These are phyloP conservation scores for Beta macrorhiza DNA, from an alignment of 179 eudicot genomes.

Conservation along the genomic window DNA sequence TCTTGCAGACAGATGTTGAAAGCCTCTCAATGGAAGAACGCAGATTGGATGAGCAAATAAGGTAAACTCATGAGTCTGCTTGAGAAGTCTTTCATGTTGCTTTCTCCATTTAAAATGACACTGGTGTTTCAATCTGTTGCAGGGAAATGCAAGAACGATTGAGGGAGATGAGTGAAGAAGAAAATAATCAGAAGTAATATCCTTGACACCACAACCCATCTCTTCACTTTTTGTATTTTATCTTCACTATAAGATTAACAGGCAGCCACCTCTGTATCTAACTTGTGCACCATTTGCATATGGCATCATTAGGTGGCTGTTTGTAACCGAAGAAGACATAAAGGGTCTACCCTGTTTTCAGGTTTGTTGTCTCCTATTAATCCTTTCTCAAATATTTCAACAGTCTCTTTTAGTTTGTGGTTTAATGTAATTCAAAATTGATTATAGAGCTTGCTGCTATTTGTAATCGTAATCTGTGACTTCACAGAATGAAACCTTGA, in stretches of 20 bases:
- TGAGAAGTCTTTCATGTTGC: conserved; percentile 12
- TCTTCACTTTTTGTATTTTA: not conserved
- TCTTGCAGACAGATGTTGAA: conserved; percentile 75
- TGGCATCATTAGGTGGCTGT: conserved; percentile 62
- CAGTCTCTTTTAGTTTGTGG: not conserved
- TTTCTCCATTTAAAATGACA: not conserved
- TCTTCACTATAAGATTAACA: not conserved
- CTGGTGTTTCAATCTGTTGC: conserved; percentile 37
- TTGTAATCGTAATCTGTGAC: conserved; percentile 15
- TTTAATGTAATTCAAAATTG: not conserved
- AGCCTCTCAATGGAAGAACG: conserved; percentile 68
- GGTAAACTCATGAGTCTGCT: conserved; percentile 41
- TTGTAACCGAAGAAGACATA: conserved; percentile 93
- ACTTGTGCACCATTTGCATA: conserved; percentile 14
- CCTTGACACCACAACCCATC: not conserved
- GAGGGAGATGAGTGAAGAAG: conserved; percentile 81
- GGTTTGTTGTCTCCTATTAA: conserved; percentile 36
- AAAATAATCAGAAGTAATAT: conserved; percentile 69
- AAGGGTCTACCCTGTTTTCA: conserved; percentile 79
- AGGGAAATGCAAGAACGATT: conserved; percentile 89
- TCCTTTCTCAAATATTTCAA: not conserved
- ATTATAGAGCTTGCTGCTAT: conserved; percentile 10
- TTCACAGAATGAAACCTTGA: conserved; percentile 79
- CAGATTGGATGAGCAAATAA: conserved; percentile 75
- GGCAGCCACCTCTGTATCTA: not conserved